Percentiles rank a stretch among this genome's conserved stretches.
Conservation (phyloP, 352 stramenopile genomes). For the Phytophthora palmivora region DNA sequence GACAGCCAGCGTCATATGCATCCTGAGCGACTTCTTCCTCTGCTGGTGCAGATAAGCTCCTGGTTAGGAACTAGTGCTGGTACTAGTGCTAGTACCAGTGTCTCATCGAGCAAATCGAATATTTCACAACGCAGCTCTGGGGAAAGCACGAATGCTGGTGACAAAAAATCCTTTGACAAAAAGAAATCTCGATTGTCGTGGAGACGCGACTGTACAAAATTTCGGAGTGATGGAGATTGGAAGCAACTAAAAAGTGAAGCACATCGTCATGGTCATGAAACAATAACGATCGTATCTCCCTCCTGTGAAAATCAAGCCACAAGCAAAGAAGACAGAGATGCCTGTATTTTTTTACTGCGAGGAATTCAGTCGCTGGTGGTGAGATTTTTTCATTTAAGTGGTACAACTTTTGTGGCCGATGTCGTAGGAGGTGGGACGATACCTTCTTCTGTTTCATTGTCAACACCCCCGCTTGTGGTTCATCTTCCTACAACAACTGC, state of each 20-base stretch:
- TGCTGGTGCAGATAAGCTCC: constrained; percentile 52
- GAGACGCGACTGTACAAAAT: constrained; percentile 46
- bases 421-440: constrained; percentile 19
- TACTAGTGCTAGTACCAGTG: constrained; percentile 2
- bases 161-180: constrained; percentile 2
- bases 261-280: constrained; percentile 2
- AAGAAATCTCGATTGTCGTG: constrained; percentile 25
- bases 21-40: constrained; percentile 48
- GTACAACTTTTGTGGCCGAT: constrained; percentile 15
- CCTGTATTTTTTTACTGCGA: constrained; percentile 27
- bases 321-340: constrained; percentile 20
- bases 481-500: constrained; percentile 41
- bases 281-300: neutral
- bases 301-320: constrained; percentile 2
- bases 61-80: constrained; percentile 42
- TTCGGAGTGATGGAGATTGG: too few relatives aligned
- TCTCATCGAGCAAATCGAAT: constrained; percentile 12
- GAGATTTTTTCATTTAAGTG: constrained; percentile 32
- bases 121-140: constrained; percentile 17
- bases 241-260: too few relatives aligned
- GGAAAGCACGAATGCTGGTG: neutral
- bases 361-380: constrained; percentile 33
- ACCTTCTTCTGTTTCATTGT: constrained; percentile 20
- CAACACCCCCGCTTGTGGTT: constrained; percentile 34
- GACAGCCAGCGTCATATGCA: constrained; percentile 28